phyloP scores from a whole-genome alignment of 2,329 filamentous ascomycete species.

The Podosphaera fusca region DNA sequence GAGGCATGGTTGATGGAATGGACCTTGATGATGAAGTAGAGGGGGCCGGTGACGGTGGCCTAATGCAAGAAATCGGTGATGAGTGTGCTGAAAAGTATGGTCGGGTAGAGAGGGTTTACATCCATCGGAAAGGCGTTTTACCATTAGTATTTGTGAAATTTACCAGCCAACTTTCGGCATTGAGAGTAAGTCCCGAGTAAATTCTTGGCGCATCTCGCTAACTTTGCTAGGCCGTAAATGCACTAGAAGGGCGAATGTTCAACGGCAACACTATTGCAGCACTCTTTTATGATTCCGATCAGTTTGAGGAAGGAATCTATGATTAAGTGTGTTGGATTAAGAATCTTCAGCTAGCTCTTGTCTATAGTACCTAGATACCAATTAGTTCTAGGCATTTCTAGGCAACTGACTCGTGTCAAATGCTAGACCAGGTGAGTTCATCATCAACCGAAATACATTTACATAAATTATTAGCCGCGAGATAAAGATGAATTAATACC shows the following conservation, averaged over 20 bases:
- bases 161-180: conserved; percentile 58
- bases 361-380: not conserved
- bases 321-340: conserved; percentile 8
- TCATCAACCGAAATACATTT: conserved; percentile 1
- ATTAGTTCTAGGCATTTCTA: not conserved
- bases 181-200: conserved; percentile 37
- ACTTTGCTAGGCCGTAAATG: conserved; percentile 52
- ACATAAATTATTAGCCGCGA: not conserved
- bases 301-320: conserved; percentile 49
- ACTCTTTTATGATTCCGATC: conserved; percentile 59
- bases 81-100: conserved; percentile 83
- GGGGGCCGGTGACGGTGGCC: conserved; percentile 29
- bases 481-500: not conserved
- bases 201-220: conserved; percentile 4
- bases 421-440: conserved; percentile 1
- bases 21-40: conserved; percentile 59
- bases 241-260: conserved; percentile 68
- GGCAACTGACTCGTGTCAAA: conserved; percentile 1
- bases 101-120: conserved; percentile 54
- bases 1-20: conserved; percentile 71
- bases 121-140: conserved; percentile 33
- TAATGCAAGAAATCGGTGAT: conserved; percentile 89
- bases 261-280: conserved; percentile 70
- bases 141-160: conserved; percentile 80
- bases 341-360: not conserved